These are phyloP conservation scores for Rhizoclosmatium globosum DNA, from an alignment of 192 early-diverging fungal genomes.

Conservation along the genomic window DNA sequence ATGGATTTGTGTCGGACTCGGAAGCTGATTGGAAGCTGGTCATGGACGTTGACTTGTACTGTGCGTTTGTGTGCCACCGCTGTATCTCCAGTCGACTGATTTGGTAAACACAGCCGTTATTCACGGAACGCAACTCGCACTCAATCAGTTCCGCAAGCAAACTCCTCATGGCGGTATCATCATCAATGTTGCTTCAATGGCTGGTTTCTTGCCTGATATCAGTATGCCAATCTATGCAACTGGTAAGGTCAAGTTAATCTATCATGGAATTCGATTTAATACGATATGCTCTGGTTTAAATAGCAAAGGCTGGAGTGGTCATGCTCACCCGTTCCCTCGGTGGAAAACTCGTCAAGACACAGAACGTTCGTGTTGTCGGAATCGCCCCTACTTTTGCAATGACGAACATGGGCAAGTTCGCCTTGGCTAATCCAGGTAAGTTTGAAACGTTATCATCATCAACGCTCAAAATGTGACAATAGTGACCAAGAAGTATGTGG, in stretches of 20 bases:
- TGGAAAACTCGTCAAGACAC: slow-evolving; percentile 28
- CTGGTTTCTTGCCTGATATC: slow-evolving; percentile 60
- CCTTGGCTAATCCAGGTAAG: slow-evolving; percentile 13
- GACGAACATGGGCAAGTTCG: slow-evolving; percentile 40
- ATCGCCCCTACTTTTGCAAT: slow-evolving; percentile 48
- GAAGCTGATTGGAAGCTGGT: slow-evolving; percentile 58
- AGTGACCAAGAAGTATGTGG: slow-evolving; percentile 12
- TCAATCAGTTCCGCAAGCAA: slow-evolving; percentile 62
- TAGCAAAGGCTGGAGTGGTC: slow-evolving; percentile 74
- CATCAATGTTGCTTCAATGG: slow-evolving; percentile 80
- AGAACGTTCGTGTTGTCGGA: slow-evolving; percentile 50
- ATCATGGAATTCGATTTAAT: background rate
- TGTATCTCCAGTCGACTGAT: background rate
- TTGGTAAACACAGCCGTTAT: slow-evolving; percentile 56
- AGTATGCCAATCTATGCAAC: slow-evolving; percentile 76
- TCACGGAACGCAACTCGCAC: slow-evolving; percentile 75
- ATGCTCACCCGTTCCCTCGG: slow-evolving; percentile 57
- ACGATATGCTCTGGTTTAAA: background rate
- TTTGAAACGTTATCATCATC: background rate
- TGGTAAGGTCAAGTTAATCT: slow-evolving; percentile 37
- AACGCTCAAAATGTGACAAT: slow-evolving; percentile 4
- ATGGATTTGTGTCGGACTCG: slow-evolving; percentile 39
- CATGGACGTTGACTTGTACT: slow-evolving; percentile 79
- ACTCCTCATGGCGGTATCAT: slow-evolving; percentile 67
- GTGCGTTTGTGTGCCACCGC: slow-evolving; percentile 37